A percentile compares a stretch with the other conserved stretches of the same genome.
phyloP scores from a whole-genome alignment of 495 filamentous ascomycete species.

The Xanthoparmelia taractica region DNA sequence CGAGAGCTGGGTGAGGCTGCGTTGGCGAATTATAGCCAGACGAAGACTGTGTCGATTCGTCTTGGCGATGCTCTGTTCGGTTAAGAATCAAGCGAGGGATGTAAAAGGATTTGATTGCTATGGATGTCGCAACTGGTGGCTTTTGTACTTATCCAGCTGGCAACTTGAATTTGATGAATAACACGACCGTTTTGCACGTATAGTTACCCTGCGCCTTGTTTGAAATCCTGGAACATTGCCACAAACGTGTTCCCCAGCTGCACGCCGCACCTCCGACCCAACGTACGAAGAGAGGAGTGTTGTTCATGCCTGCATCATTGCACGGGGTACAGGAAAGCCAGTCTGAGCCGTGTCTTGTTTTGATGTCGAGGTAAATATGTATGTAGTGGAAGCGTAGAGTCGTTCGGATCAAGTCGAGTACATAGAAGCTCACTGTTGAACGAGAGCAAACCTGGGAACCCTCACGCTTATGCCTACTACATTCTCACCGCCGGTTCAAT shows the following conservation, averaged over 20 bases:
- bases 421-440: background rate
- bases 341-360: too few species aligned
- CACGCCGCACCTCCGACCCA: too few species aligned
- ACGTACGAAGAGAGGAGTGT: too few species aligned
- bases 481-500: conserved; percentile 19
- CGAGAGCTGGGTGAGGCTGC: conserved; percentile 93
- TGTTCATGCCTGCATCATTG: too few species aligned
- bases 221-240: too few species aligned
- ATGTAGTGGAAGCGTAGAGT: too few species aligned
- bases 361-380: too few species aligned
- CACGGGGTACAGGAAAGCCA: too few species aligned
- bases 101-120: background rate
- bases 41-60: conserved; percentile 59
- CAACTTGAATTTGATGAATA: background rate
- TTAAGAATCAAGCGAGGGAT: conserved; percentile 25
- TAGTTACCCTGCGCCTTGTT: too few species aligned
- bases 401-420: background rate
- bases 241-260: too few species aligned
- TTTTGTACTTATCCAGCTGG: background rate
- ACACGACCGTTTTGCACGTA: too few species aligned
- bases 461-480: background rate
- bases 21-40: conserved; percentile 84
- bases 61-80: conserved; percentile 57
- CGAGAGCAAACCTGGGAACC: background rate
- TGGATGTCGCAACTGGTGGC: background rate